Base-by-base conservation (phyloP, 495 filamentous ascomycete species). In the Oleoguttula mirabilis region DNA sequence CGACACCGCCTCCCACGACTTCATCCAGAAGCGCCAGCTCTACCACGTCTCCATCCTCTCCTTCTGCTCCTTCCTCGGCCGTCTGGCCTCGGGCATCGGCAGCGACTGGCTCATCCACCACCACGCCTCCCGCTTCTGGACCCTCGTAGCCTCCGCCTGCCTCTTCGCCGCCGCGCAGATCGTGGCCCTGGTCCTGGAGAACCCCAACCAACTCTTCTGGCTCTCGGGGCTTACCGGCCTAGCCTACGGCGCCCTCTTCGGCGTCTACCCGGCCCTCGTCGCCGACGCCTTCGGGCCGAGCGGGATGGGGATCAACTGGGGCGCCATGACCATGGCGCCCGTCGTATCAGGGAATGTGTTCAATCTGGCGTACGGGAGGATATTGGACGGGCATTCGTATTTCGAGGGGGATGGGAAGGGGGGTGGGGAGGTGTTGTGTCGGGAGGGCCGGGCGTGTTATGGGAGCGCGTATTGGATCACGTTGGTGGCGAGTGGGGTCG, bases 21-120 rank as follows among this genome's bases (percentile, higher is more conserved):
- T 88, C 60, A 81, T 98, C 36, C 75, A 82, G 20, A 69, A 82
- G 41, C 74, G 76, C 37, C 90, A 96, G 66, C 76, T 88, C 41
- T 75, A 88, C 67, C 92, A 96, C 50, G 92, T 98, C 24, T 93
- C 86, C 6, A 81, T 94, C 34, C 69, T 98, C 17, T 95, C 90
- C 0, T 63, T 94, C 41, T 75, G 77, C 50, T 87, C 78, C 56
- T 96, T 92, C 61, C 45, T 73, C 19, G 90, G 90, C 3, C 78
- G 90, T 30, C 69, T 98, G 2, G 62, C 70, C 0, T 86, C 80
- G 48, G 82, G 92, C 23, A 79, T 92, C 39, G 92, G 90, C 21
- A 93, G 84, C 33, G 92, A 96, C 60, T 66, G 90, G 15, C 70
- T 96, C 21, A 76, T 90, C 49, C 90, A 84, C 62, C 74, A 72